Conservation (phyloP, 2,329 filamentous ascomycete genomes). For the Pseudocercospora cruenta region DNA sequence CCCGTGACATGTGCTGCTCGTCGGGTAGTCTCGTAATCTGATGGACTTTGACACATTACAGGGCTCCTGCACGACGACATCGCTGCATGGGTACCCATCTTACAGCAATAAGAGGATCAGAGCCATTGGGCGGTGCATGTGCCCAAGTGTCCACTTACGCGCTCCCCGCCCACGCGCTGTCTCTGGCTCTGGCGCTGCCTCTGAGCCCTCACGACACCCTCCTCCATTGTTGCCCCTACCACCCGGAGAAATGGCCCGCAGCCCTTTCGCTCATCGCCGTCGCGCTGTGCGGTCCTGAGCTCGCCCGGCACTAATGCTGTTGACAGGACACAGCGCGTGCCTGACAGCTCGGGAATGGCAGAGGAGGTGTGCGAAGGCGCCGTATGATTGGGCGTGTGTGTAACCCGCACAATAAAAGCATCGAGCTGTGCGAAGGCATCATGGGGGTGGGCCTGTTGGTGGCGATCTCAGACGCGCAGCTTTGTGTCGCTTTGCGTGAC, state of each 20-base stretch:
- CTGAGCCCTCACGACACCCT: background rate
- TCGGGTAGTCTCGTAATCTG: constrained; percentile 7
- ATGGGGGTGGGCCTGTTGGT: constrained; percentile 17
- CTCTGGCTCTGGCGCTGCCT: background rate
- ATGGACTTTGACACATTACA: constrained; percentile 24
- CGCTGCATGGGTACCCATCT: constrained; percentile 1
- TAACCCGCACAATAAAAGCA: constrained; percentile 14
- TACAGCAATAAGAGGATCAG: background rate
- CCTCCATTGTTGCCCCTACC: background rate
- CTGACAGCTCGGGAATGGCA: constrained; percentile 29
- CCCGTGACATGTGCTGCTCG: constrained; percentile 6
- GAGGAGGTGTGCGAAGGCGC: constrained; percentile 15
- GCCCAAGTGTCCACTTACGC: background rate
- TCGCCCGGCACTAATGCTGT: constrained; percentile 26
- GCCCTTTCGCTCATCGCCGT: background rate
- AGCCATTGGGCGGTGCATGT: background rate
- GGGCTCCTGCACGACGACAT: constrained; percentile 14
- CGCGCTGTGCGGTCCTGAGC: background rate
- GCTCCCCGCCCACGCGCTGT: background rate
- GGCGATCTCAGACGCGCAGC: constrained; percentile 17
- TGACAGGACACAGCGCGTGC: constrained; percentile 30
- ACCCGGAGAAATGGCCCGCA: background rate
- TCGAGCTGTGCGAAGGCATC: constrained; percentile 10
- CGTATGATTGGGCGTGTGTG: constrained; percentile 16
- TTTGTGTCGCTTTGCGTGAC: constrained; percentile 24